A percentile compares a stretch with the other conserved stretches of the same genome.
Conservation (phyloP, 176 grass and related monocot genomes). For the Carex littledalei region DNA sequence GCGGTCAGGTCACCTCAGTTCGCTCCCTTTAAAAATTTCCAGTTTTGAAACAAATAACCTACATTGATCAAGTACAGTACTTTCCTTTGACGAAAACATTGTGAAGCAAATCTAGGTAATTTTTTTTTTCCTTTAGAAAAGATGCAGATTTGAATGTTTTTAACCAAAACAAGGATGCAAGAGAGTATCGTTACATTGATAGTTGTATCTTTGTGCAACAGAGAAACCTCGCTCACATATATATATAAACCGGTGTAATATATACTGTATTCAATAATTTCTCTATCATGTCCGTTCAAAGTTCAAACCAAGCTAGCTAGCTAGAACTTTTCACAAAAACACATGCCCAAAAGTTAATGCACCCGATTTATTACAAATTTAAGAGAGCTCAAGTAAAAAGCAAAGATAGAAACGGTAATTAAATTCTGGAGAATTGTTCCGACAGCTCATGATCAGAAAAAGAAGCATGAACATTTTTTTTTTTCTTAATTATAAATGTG, state of each 20-base stretch:
- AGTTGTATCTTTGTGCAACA: neutral
- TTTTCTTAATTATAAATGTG: neutral
- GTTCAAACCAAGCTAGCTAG: neutral
- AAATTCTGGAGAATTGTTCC: neutral
- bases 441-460: neutral
- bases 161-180: neutral
- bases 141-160: no score
- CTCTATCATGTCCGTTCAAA: neutral
- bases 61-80: no score
- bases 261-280: neutral
- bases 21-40: no score
- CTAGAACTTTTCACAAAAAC: slow-evolving; percentile 4
- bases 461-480: neutral
- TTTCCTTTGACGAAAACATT: no score
- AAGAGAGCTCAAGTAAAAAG: neutral
- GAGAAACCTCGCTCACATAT: neutral
- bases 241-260: neutral
- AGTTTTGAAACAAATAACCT: no score
- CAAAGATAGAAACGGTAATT: neutral
- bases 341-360: slow-evolving; percentile 1
- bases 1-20: no score
- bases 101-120: no score
- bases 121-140: no score
- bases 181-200: neutral
- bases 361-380: neutral